phyloP scores from a whole-genome alignment of 805 yeast genomes.

The Grigorovia yakushimaensis region DNA sequence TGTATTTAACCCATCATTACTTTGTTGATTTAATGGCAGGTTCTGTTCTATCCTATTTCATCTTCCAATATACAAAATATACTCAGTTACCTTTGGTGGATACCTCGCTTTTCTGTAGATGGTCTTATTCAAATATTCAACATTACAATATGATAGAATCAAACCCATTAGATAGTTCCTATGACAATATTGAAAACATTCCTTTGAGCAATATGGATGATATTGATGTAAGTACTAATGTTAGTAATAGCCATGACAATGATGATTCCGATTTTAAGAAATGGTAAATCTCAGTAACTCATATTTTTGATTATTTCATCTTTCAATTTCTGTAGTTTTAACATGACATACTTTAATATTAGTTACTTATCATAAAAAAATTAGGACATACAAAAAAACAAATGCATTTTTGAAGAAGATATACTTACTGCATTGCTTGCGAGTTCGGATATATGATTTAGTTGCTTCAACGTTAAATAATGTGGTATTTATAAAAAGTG shows the following conservation, averaged over 20 bases:
- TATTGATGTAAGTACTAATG: neutral
- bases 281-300: neutral
- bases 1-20: constrained; percentile 95
- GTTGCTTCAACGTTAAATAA: too few species aligned
- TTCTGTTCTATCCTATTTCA: constrained; percentile 63
- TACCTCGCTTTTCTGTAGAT: constrained; percentile 49
- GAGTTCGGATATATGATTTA: too few species aligned
- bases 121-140: constrained; percentile 46
- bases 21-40: constrained; percentile 93
- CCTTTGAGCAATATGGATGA: constrained; percentile 10
- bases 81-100: constrained; percentile 55
- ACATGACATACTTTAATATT: too few species aligned
- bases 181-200: constrained; percentile 27
- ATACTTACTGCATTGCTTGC: too few species aligned
- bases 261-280: neutral
- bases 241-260: neutral
- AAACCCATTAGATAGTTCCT: constrained; percentile 30
- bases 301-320: too few species aligned
- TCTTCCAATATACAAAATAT: constrained; percentile 61
- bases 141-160: constrained; percentile 24
- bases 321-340: too few species aligned
- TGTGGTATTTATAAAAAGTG: too few species aligned
- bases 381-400: too few species aligned
- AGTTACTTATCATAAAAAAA: too few species aligned
- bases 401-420: too few species aligned